Evolutionary conservation across 2,329 filamentous ascomycete species (phyloP).

Genomic region (Claviceps lovelessii): DNA sequence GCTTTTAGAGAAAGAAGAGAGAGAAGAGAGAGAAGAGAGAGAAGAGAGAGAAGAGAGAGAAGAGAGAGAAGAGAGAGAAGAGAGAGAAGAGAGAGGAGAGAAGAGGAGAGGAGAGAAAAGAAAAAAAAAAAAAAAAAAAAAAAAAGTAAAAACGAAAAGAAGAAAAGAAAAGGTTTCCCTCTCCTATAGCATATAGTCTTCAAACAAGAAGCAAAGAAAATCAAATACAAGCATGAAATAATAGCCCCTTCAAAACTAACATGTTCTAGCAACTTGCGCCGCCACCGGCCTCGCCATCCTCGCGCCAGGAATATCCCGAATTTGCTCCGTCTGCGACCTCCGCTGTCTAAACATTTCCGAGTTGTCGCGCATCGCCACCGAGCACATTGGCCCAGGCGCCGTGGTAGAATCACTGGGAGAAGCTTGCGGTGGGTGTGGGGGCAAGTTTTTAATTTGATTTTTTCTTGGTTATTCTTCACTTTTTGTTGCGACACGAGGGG

Average conservation of each 20-base stretch:
- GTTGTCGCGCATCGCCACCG: constrained; percentile 21
- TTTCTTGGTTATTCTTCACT: background rate
- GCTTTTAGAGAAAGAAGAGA: background rate
- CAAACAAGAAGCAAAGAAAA: background rate
- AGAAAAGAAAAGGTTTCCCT: background rate
- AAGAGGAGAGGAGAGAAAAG: no score
- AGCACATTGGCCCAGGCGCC: constrained; percentile 16
- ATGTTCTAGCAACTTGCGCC: constrained; percentile 33
- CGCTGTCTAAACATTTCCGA: constrained; percentile 33
- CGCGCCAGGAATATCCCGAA: constrained; percentile 36
- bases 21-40: no score
- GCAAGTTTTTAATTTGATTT: constrained; percentile 24
- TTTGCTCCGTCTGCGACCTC: constrained; percentile 40
- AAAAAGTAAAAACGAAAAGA: no score
- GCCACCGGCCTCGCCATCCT: constrained; percentile 40
- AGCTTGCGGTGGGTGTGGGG: constrained; percentile 26
- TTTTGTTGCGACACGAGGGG: no score
- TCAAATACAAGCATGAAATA: background rate
- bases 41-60: no score
- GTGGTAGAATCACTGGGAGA: constrained; percentile 19
- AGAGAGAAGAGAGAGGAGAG: no score
- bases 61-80: no score
- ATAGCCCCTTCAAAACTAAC: background rate
- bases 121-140: no score
- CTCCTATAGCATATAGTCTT: no score